phyloP scores from a whole-genome alignment of 495 filamentous ascomycete species.

The Neurospora cerealis region DNA sequence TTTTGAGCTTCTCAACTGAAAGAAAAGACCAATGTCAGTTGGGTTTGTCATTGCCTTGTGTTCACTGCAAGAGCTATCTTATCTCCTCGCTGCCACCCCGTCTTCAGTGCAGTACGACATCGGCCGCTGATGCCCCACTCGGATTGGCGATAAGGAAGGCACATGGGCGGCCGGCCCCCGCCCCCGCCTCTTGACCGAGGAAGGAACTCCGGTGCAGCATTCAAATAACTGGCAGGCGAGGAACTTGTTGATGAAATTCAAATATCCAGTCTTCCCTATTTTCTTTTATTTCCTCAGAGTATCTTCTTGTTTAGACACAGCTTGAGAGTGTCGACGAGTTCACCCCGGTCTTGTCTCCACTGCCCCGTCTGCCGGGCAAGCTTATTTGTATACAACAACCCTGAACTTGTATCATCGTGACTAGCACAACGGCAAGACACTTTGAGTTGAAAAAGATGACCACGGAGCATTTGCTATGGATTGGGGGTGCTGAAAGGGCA shows the following conservation, averaged over 20 bases:
- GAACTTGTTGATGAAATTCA: background rate
- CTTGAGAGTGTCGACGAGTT: background rate
- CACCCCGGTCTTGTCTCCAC: background rate
- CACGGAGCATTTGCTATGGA: constrained; percentile 14
- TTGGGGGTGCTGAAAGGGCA: constrained; percentile 16
- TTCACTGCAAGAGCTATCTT: background rate
- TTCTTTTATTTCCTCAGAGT: background rate
- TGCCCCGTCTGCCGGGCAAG: background rate
- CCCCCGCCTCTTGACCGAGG: background rate
- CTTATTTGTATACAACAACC: background rate
- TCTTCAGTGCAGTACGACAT: background rate
- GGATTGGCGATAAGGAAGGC: background rate
- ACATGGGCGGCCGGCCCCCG: background rate
- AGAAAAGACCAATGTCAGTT: background rate
- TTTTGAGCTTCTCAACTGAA: background rate
- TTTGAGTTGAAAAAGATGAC: background rate
- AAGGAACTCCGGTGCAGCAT: background rate
- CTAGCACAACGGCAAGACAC: too few species aligned
- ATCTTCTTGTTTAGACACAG: background rate
- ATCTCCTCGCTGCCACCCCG: background rate
- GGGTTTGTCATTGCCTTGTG: background rate
- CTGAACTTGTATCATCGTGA: background rate
- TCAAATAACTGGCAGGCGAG: background rate
- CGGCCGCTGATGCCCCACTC: background rate
- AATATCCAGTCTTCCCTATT: background rate